These are phyloP conservation scores for Dryas octopetala DNA, from an alignment of 306 rosid species.

Conservation along the genomic window DNA sequence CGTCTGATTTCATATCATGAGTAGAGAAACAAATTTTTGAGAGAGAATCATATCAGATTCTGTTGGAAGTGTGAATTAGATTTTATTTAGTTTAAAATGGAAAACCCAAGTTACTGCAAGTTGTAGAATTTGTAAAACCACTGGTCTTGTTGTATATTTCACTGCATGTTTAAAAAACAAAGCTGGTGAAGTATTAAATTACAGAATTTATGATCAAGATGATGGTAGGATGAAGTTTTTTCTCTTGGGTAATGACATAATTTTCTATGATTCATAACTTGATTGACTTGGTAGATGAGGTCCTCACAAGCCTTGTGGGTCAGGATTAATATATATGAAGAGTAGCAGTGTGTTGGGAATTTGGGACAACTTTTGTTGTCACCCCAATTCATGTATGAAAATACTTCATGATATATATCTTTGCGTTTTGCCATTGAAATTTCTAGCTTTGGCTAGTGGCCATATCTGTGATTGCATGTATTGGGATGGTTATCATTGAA, in stretches of 20 bases:
- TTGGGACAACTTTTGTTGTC: not conserved
- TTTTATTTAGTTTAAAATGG: not conserved
- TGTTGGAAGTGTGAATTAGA: not conserved
- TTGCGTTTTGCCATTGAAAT: not conserved
- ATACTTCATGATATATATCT: not conserved
- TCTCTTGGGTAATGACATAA: not conserved
- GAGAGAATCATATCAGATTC: not conserved
- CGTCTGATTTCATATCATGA: not conserved
- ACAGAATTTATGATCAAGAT: not conserved
- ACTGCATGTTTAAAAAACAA: not conserved
- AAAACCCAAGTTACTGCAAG: not conserved
- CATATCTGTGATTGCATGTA: not conserved
- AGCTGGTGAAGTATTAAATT: not conserved
- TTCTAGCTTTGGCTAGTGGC: not conserved
- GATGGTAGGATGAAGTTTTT: not conserved
- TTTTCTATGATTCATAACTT: not conserved
- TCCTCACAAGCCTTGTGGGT: not conserved
- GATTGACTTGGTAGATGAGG: not conserved
- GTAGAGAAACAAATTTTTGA: not conserved
- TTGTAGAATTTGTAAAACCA: not conserved
- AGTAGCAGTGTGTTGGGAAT: not conserved
- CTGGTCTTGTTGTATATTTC: not conserved
- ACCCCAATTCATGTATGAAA: not conserved
- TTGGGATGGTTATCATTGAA: not conserved
- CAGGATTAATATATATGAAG: not conserved